A percentile compares a stretch with the other conserved stretches of the same genome.
Evolutionary conservation across 2,329 filamentous ascomycete genomes (phyloP).

Genomic region (Neofusicoccum parvum): DNA sequence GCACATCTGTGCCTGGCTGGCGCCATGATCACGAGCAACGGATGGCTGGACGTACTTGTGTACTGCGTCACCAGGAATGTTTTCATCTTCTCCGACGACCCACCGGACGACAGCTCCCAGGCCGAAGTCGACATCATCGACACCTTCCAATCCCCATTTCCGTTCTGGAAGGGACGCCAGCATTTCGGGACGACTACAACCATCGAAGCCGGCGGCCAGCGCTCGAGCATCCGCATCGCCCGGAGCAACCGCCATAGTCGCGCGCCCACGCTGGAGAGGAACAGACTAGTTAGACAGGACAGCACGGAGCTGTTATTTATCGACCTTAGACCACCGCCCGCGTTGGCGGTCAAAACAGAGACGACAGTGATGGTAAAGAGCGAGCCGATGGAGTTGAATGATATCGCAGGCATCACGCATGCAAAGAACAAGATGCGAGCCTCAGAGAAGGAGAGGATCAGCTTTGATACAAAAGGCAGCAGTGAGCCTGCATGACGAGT

Average conservation of each 20-base stretch:
- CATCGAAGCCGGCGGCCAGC: constrained; percentile 36
- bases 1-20: constrained; percentile 56
- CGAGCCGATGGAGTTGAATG: constrained; percentile 21
- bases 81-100: constrained; percentile 55
- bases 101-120: constrained; percentile 25
- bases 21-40: constrained; percentile 60
- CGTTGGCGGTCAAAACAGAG: constrained; percentile 41
- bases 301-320: constrained; percentile 7
- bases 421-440: background rate
- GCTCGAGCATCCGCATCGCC: background rate
- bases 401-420: background rate
- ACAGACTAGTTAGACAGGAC: background rate
- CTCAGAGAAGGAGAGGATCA: constrained; percentile 1
- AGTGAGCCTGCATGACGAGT: background rate
- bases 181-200: constrained; percentile 51
- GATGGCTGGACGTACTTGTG: constrained; percentile 60
- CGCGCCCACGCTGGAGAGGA: constrained; percentile 27
- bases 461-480: background rate
- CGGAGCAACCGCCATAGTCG: constrained; percentile 24
- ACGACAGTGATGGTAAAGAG: constrained; percentile 43
- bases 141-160: constrained; percentile 32
- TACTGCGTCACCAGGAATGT: constrained; percentile 61
- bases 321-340: background rate
- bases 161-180: constrained; percentile 33
- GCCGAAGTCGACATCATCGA: constrained; percentile 36